Base-by-base conservation (phyloP, 2,329 filamentous ascomycete genomes). In the Pseudonectria foliicola region DNA sequence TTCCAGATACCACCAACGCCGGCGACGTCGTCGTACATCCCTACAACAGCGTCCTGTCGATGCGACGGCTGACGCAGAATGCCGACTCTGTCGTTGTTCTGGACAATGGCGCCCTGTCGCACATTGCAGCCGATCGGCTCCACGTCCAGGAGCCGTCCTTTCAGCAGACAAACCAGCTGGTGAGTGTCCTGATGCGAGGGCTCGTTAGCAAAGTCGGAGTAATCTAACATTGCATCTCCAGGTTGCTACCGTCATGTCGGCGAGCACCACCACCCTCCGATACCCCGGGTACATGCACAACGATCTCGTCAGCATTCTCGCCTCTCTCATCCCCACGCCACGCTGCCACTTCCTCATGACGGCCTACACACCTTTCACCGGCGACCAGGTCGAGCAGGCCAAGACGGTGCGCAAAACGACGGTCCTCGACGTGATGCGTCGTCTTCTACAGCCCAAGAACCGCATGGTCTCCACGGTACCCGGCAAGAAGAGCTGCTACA, bases 281-380 rank as follows among this genome's bases (percentile, higher is more conserved):
- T 98, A 98, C 60, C 92, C 92, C 2, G 92, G 92, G 26, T 98
- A 98, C 66, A 98, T 98, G 92, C 92, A 98, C 70, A 98, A 98
- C 62, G 92, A 98, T 57, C 81, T 98, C 12, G 89, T 95, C 55
- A 92, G 90, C 62, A 96, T 98, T 52, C 75, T 98, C 38, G 92
- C 93, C 15, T 94, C 88, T 13, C 74, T 98, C 27, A 96, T 98
- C 43, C 92, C 92, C 2, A 98, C 90, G 0, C 93, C 92, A 8
- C 82, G 92, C 50, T 95, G 89, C 58, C 93, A 98, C 66, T 98
- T 98, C 75, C 73, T 98, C 39, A 94, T 95, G 80, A 98, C 92
- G 5, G 87, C 90, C 28, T 98, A 98, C 67, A 98, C 92, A 0
- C 92, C 92, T 6, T 98, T 98, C 56, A 96, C 92, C 0, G 86